A percentile compares a stretch with the other conserved stretches of the same genome.
These are phyloP conservation scores for Asterionellopsis glacialis DNA, from an alignment of 108 stramenopile genomes.

Conservation along the genomic window DNA sequence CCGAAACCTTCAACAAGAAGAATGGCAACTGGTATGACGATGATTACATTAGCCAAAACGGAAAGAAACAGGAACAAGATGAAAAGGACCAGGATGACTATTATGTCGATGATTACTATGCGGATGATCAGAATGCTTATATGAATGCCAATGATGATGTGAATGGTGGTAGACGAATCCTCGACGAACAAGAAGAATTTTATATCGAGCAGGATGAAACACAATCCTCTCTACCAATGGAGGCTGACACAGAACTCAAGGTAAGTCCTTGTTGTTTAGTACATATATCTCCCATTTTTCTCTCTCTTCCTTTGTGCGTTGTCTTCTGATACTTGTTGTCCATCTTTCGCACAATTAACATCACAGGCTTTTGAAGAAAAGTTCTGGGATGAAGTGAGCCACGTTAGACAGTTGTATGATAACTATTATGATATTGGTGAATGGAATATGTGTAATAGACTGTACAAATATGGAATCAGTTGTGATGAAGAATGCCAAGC, in stretches of 20 bases:
- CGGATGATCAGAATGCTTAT: constrained; percentile 25
- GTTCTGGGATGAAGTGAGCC: constrained; percentile 35
- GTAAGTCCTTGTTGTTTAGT: too few species aligned
- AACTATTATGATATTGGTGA: constrained; percentile 51
- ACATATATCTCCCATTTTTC: too few species aligned
- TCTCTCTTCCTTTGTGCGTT: too few species aligned
- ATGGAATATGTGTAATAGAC: constrained; percentile 83
- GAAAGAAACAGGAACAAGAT: constrained; percentile 32
- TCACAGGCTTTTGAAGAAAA: constrained; percentile 32
- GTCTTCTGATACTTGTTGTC: too few species aligned
- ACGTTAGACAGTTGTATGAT: constrained; percentile 24
- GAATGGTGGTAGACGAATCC: constrained; percentile 3
- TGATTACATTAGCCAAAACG: constrained; percentile 61
- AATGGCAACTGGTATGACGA: constrained; percentile 80
- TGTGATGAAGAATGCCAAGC: constrained; percentile 77
- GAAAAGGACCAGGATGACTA: constrained; percentile 26
- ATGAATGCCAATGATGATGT: constrained; percentile 42
- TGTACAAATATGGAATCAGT: constrained; percentile 79
- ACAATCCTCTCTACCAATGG: constrained; percentile 18
- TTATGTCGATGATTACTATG: constrained; percentile 14
- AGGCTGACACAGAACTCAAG: not conserved
- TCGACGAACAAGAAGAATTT: not conserved
- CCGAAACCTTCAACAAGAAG: constrained; percentile 65
- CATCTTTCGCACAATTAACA: constrained; percentile 24
- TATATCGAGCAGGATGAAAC: constrained; percentile 8